phyloP scores from a whole-genome alignment of 1,284 basidiomycete genomes.

The Trametes hirsuta region DNA sequence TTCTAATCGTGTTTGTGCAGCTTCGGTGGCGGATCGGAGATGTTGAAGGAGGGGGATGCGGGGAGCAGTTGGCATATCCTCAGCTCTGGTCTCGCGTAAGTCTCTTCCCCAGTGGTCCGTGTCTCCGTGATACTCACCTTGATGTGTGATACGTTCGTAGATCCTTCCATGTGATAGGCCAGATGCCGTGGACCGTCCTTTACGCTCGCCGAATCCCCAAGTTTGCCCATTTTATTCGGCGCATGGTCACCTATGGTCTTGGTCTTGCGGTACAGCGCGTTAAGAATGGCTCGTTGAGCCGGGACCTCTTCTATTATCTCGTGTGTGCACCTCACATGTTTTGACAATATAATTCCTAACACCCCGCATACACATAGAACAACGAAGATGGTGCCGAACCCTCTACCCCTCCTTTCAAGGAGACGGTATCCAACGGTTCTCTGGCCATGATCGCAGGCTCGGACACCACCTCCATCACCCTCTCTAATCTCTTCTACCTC shows the following conservation, averaged over 20 bases:
- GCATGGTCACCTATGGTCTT: constrained; percentile 3
- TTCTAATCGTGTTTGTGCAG: constrained; percentile 8
- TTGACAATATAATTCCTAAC: neutral
- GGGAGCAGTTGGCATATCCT: constrained; percentile 21
- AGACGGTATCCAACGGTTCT: constrained; percentile 16
- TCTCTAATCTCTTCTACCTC: constrained; percentile 26
- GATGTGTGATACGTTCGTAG: neutral
- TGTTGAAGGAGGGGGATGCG: constrained; percentile 28
- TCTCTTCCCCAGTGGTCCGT: neutral
- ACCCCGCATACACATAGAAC: constrained; percentile 6
- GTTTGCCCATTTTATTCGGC: constrained; percentile 1
- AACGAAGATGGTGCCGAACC: constrained; percentile 25
- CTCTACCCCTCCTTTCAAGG: constrained; percentile 4
- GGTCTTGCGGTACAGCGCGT: constrained; percentile 13
- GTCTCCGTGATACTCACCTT: neutral
- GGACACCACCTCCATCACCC: constrained; percentile 33
- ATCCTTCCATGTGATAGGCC: constrained; percentile 3
- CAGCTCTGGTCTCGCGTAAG: constrained; percentile 17
- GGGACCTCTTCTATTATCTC: constrained; percentile 29
- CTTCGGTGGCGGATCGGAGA: constrained; percentile 34
- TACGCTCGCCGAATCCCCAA: constrained; percentile 1
- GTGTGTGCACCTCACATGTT: neutral
- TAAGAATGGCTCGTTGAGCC: constrained; percentile 10
- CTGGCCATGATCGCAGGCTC: constrained; percentile 34
- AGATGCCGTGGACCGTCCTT: constrained; percentile 18